phyloP scores from a whole-genome alignment of 1,284 basidiomycete species.

The Mycosarcoma mackinlayi region DNA sequence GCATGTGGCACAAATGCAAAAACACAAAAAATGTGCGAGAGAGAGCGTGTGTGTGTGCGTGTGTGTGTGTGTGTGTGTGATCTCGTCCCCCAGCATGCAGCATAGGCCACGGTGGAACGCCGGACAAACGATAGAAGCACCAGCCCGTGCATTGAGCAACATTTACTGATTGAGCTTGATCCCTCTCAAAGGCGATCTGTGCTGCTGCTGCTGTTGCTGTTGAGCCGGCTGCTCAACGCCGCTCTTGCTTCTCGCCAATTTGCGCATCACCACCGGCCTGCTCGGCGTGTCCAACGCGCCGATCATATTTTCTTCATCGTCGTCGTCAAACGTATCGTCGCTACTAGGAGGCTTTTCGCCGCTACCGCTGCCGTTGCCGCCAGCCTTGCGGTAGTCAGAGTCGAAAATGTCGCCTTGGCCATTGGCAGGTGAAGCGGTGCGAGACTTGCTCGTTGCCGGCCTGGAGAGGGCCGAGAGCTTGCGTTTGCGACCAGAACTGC shows the following conservation, averaged over 20 bases:
- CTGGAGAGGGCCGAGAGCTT: conserved; percentile 3
- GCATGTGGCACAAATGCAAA: too few relatives aligned
- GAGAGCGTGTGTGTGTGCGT: too few relatives aligned
- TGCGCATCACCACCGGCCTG: conserved; percentile 17
- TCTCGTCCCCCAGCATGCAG: too few relatives aligned
- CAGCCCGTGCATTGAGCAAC: too few relatives aligned
- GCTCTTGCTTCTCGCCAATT: conserved; percentile 16
- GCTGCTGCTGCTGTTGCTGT: background rate
- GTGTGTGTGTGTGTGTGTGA: too few relatives aligned
- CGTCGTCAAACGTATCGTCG: conserved; percentile 35
- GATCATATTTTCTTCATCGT: conserved; percentile 30
- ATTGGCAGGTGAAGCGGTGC: conserved; percentile 7
- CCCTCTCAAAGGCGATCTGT: conserved; percentile 16
- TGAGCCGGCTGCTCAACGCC: background rate
- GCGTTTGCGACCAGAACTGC: conserved; percentile 3
- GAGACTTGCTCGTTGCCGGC: conserved; percentile 1
- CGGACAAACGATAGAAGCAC: too few relatives aligned
- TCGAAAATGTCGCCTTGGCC: conserved; percentile 36
- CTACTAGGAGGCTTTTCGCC: conserved; percentile 6
- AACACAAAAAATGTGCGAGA: too few relatives aligned
- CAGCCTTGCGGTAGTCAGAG: conserved; percentile 6
- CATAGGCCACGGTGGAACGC: too few relatives aligned
- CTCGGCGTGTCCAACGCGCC: conserved; percentile 46
- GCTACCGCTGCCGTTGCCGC: background rate
- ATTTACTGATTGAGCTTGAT: conserved; percentile 11